Base-by-base conservation (phyloP, 495 filamentous ascomycete genomes). In the Sabuloglossum arenarium region DNA sequence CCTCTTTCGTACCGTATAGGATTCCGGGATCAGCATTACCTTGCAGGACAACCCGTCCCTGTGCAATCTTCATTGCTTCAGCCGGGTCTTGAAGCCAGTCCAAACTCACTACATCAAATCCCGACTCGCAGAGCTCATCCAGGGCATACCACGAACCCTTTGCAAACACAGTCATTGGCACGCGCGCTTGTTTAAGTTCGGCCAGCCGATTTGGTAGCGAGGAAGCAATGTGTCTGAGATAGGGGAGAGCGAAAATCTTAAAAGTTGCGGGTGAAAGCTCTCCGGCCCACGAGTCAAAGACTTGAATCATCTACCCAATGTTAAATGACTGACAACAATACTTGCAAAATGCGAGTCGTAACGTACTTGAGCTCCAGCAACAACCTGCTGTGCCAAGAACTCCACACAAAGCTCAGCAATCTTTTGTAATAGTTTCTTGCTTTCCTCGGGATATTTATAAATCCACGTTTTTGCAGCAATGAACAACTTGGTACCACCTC, bases 161-260 rank as follows among this genome's bases (percentile, higher is more conserved):
- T n/a, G 91, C 88, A 67, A 98, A 98, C 16, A 96, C 87, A n/a
- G 86, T 91, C 91, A 98, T 96, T 1, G 91, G 91, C 1, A 97
- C 93, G 4, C 70, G 72, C 56, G 88, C 83, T 47, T 88, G 64
- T 0, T 79, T 79, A 62, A 93, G 71, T 67, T 86, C 82, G 58
- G 70, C 69, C 60, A 98, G 68, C 30, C 78, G 75, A 56, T 68
- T 72, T 0, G 90, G 90, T 14, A 97, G 73, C 49, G 86, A 70
- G 56, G 79, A 68, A 14, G 88, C 81, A 56, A 98, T 97, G 61
- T 88, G 79, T 16, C 76, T 75, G 55, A 98, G 75, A 63, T 93
- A 94, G 1, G 90, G 91, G 49, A 89, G 74, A 8, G 88, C 81
- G 66, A 95, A 91, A 39, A 76, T 71, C 64, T 79, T 80, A 73